Conservation (phyloP, 345 rosid species). For the Sapria himalayana region DNA sequence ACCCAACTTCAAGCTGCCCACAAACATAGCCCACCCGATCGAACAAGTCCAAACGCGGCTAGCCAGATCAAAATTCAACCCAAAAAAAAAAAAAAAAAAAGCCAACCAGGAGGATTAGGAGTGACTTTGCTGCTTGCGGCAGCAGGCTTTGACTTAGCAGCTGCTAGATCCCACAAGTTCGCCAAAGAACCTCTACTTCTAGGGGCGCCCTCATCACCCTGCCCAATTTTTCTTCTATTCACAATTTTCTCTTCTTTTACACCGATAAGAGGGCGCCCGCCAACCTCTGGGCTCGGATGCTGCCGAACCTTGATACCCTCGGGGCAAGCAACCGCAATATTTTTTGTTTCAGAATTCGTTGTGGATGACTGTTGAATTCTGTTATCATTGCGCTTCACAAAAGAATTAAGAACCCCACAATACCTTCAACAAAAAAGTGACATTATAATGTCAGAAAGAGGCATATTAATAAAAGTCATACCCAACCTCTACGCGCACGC, state of each 20-base stretch:
- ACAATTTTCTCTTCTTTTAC: conserved; percentile 23
- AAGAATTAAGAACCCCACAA: conserved; percentile 52
- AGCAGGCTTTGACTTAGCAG: conserved; percentile 30
- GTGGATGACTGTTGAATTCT: too few relatives aligned
- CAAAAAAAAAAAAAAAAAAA: conserved; percentile 7
- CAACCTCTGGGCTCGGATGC: conserved; percentile 18
- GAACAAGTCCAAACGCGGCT: too few relatives aligned
- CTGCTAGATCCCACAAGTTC: conserved; percentile 61
- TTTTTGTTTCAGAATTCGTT: too few relatives aligned
- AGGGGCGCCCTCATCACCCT: conserved; percentile 19
- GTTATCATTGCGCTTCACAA: conserved; percentile 32
- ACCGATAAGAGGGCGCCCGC: conserved; percentile 11
- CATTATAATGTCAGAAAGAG: too few relatives aligned
- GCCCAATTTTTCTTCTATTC: conserved; percentile 22
- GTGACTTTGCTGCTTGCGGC: conserved; percentile 11
- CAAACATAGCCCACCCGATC: too few relatives aligned
- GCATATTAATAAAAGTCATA: too few relatives aligned
- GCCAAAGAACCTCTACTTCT: conserved; percentile 36
- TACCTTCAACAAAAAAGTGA: too few relatives aligned
- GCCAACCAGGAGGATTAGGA: conserved; percentile 23
- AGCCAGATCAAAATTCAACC: background rate
- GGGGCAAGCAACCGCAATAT: conserved; percentile 12
- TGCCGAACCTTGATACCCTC: conserved; percentile 23
- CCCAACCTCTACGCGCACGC: too few relatives aligned
- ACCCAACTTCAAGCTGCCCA: too few relatives aligned